Conservation (phyloP, 1,284 basidiomycete genomes). For the Tilletia indica region DNA sequence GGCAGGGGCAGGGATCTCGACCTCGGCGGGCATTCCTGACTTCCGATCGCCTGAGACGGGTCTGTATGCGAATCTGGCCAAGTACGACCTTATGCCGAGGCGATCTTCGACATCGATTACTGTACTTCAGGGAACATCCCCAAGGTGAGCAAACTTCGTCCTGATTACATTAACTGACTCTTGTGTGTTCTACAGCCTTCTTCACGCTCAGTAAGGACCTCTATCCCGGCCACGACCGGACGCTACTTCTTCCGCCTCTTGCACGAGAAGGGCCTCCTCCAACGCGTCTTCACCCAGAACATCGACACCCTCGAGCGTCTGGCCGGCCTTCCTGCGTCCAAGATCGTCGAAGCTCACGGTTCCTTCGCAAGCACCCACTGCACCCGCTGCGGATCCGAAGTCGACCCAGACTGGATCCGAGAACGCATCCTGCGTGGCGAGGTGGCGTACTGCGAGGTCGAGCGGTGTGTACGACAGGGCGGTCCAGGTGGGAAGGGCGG, state of each 20-base stretch:
- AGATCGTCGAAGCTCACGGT: slow-evolving; percentile 90
- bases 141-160: slow-evolving; percentile 25
- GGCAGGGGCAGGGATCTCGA: slow-evolving; percentile 61
- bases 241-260: slow-evolving; percentile 81
- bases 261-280: slow-evolving; percentile 66
- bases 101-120: slow-evolving; percentile 62
- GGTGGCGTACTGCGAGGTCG: slow-evolving; percentile 42
- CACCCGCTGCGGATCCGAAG: slow-evolving; percentile 37
- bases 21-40: slow-evolving; percentile 60
- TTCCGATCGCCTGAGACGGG: slow-evolving; percentile 61
- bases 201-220: slow-evolving; percentile 69
- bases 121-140: slow-evolving; percentile 57
- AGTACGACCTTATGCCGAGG: slow-evolving; percentile 63
- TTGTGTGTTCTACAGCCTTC: too few species aligned
- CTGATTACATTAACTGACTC: too few species aligned
- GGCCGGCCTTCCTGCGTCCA: slow-evolving; percentile 71
- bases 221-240: slow-evolving; percentile 78
- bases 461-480: slow-evolving; percentile 26
- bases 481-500: slow-evolving; percentile 21
- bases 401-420: slow-evolving; percentile 41
- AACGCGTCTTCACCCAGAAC: slow-evolving; percentile 70
- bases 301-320: slow-evolving; percentile 89
- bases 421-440: slow-evolving; percentile 35
- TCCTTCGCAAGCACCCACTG: slow-evolving; percentile 59
- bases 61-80: slow-evolving; percentile 61